Conservation (phyloP, 192 early-diverging fungal species). For the Mortierella alpina region DNA sequence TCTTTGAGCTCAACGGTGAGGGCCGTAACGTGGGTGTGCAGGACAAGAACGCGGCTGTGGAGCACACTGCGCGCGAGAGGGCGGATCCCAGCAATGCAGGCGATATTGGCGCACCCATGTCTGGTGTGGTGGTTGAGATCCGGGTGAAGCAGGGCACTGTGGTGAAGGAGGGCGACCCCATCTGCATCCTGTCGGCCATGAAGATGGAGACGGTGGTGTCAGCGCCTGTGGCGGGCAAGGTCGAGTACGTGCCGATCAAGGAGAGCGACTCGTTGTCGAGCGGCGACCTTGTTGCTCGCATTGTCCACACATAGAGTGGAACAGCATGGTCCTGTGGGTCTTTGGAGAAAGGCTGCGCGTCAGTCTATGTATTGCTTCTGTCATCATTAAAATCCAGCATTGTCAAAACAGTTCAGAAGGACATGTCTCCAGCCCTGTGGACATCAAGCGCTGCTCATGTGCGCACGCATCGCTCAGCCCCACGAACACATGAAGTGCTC, state of each 20-base stretch:
- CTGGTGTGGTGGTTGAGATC: constrained; percentile 93
- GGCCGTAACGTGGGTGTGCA: constrained; percentile 83
- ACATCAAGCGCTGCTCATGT: no score
- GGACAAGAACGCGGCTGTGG: constrained; percentile 72
- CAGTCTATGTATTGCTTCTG: background rate
- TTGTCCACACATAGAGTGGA: constrained; percentile 61
- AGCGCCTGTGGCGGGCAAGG: constrained; percentile 78
- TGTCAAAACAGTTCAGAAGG: no score
- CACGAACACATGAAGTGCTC: no score
- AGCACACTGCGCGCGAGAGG: constrained; percentile 73
- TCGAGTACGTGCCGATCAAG: constrained; percentile 77
- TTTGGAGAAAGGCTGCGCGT: background rate
- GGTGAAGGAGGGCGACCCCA: constrained; percentile 90
- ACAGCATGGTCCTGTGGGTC: background rate
- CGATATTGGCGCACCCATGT: constrained; percentile 96
- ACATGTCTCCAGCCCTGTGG: no score
- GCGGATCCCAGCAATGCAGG: constrained; percentile 81
- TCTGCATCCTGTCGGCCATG: constrained; percentile 97
- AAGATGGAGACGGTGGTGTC: constrained; percentile 97
- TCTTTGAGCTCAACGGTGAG: constrained; percentile 97
- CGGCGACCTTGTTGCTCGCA: constrained; percentile 85
- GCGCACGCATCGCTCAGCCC: no score
- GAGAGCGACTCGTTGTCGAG: constrained; percentile 83
- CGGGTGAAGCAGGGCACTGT: constrained; percentile 81
- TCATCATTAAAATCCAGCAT: background rate